Percentiles rank a stretch among this genome's conserved stretches.
Conservation (phyloP, 768 basidiomycete species). For the Lactifluus piperatus region DNA sequence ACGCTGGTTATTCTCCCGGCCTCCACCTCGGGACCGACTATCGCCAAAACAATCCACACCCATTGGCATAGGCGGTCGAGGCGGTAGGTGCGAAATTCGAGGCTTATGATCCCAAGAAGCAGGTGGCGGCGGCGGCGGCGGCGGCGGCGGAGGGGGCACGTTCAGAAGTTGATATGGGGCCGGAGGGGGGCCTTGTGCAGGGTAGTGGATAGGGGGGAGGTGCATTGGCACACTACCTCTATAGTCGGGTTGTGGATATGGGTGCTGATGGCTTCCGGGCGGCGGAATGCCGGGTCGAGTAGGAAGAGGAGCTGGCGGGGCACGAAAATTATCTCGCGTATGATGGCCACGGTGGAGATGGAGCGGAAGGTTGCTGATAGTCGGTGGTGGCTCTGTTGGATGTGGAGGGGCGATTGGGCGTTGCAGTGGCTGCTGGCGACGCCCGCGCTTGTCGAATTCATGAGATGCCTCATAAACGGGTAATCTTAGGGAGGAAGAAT, state of each 20-base stretch:
- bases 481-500: conserved; percentile 34
- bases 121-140: neutral
- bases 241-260: conserved; percentile 7
- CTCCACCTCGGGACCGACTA: conserved; percentile 7
- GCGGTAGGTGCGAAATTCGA: conserved; percentile 16
- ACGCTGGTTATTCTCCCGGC: conserved; percentile 16
- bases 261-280: conserved; percentile 23
- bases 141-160: neutral
- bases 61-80: conserved; percentile 21
- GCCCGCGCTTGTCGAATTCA: conserved; percentile 70
- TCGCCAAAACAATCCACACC: conserved; percentile 4
- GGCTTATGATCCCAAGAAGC: conserved; percentile 8
- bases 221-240: conserved; percentile 6
- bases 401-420: conserved; percentile 20
- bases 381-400: conserved; percentile 22
- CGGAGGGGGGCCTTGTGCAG: conserved; percentile 17
- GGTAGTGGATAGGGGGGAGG: conserved; percentile 18
- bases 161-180: conserved; percentile 6
- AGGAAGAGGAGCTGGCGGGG: conserved; percentile 23
- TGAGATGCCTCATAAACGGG: conserved; percentile 77
- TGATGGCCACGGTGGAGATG: conserved; percentile 11
- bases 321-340: conserved; percentile 14
- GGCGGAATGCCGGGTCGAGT: conserved; percentile 17
- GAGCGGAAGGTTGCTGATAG: conserved; percentile 8
- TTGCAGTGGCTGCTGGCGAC: conserved; percentile 33